phyloP scores from a whole-genome alignment of 2,329 filamentous ascomycete species.

The Calonectria ilicicola region DNA sequence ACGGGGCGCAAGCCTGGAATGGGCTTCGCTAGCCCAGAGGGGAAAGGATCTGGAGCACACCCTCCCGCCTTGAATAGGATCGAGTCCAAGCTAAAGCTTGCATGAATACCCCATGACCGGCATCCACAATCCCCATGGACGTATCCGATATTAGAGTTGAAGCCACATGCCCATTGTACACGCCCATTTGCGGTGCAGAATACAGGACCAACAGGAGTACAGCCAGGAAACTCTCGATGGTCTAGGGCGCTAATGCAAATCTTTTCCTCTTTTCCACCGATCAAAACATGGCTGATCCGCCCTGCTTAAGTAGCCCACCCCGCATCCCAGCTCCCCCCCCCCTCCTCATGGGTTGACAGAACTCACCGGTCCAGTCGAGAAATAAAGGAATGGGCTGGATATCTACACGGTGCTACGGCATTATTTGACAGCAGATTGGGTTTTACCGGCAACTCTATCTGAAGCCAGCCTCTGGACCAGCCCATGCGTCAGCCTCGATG shows the following conservation, averaged over 20 bases:
- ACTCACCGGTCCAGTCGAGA: background rate
- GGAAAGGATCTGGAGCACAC: background rate
- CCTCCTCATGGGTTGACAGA: background rate
- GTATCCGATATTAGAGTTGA: background rate
- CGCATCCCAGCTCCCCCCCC: background rate
- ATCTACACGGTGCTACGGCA: background rate
- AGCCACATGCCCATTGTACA: background rate
- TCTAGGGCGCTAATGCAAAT: background rate
- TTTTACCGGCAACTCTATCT: background rate
- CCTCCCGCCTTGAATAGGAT: background rate
- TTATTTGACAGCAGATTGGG: background rate
- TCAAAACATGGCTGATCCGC: background rate
- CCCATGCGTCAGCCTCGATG: background rate
- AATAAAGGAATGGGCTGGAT: background rate
- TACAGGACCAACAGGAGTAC: background rate
- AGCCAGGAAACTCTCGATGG: background rate
- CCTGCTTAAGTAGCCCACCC: background rate
- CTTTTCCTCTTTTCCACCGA: background rate
- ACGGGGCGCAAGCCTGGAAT: constrained; percentile 1
- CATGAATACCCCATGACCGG: background rate
- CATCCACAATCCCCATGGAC: background rate
- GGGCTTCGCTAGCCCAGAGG: background rate
- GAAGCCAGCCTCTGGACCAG: background rate
- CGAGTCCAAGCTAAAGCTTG: background rate
- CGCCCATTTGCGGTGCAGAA: background rate